Base-by-base conservation (phyloP, 129 eudicot species). In the Ambrosia trifida region DNA sequence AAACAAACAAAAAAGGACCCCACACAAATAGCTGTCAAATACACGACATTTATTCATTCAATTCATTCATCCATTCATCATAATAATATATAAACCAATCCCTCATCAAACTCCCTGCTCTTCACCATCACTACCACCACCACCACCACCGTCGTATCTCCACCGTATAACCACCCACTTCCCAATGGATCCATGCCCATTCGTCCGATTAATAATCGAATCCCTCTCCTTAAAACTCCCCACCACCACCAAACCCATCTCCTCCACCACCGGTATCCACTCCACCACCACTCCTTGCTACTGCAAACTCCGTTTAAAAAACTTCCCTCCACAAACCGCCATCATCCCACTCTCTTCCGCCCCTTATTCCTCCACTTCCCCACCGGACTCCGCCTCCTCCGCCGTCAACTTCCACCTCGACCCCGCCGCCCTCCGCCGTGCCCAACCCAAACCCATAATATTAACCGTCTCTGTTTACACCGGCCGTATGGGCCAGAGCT, bases 121-220 rank as follows among this genome's bases (percentile, higher is more conserved):
- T 20, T 18, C 58, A 51, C 28, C 28, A 24, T 1, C 28, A 53
- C 9, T 1, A 53, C 9, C 63, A 5, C 11, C 10, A 1, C 2
- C 44, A 14, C 8, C 14, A 18, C 33, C 60, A 19, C 47, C 68
- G 13, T 24, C 28, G 28, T 24, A 24, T 24, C 28, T 24, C 28
- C 28, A 24, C 28, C 28, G 28, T 24, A 24, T 31, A 57, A n/a
- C 43, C 11, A 56, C 32, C 4, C 28, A 56, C 1, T 10, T 5
- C 19, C 73, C 40, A 64, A 94, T 94, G 98, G 98, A 94, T 87
- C 98, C 98, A 46, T 94, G 98, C 66, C 98, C 98, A 41, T 94
- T 94, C 30, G 96, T 90, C 17, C 95, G 98, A 0, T 54, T 94
- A 33, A 85, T 86, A 33, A 56, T 94, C 3, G 97, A 89, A 71